Evolutionary conservation across 257 asterid genomes (phyloP), one percentile per base, ranked within the genome.

Genomic region (Lantana camara): DNA sequence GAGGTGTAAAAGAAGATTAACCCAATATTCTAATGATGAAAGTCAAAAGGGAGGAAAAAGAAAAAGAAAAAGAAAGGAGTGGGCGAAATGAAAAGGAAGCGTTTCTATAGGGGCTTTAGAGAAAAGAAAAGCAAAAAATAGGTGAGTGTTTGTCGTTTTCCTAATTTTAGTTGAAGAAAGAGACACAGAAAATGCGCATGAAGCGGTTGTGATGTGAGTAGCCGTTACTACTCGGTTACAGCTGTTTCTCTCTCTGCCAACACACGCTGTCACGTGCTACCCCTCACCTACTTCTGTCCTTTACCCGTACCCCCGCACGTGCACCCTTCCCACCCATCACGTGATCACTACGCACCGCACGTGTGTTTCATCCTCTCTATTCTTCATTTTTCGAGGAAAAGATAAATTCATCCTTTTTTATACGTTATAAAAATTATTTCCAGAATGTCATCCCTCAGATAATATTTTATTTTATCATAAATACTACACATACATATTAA

Each of bases 261-360:
- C 57, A 40, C 56, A 7, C 67, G 30, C 5, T 27, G 8, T 75
- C 84, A 80, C 84, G 80, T 80, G 87, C 66, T 19, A 65, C 53
- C 11, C 63, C 66, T 59, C 72, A 77, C 73, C 74, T 45, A 73
- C 73, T 50, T 64, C 63, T 74, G 87, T 80, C 85, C 83, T 78
- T 71, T 45, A 48, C 65, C 84, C 87, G 85, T 73, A 83, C 79
- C 80, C 40, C 70, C 83, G 80, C 76, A 73, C 75, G 16, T 3
- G 42, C 57, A 62, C 51, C 55, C 13, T 56, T 20, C 52, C 48
- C 51, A 17, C 54, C 16, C 29, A 27, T 32, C 84, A 78, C 87
- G 80, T 75, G 84, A 56, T 72, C n/a, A 30, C 40, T 40, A 47
- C 4, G 37, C 66, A 9, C 19, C 72, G 9, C 77, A 52, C 72